Evolutionary conservation across 2,329 filamentous ascomycete species (phyloP).

Genomic region (Fusarium sp.): DNA sequence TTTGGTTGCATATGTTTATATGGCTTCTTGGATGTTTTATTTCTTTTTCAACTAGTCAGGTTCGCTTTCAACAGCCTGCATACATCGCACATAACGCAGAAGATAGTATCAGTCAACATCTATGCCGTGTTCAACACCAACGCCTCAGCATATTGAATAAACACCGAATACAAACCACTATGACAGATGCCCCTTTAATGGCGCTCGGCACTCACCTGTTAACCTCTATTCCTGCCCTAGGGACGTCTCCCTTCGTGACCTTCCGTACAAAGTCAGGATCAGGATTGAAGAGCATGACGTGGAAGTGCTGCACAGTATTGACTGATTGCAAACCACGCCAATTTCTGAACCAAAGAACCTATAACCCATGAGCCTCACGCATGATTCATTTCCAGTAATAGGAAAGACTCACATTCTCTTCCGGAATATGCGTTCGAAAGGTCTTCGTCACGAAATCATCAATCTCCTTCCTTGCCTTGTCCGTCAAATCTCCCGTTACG

Average conservation of each 20-base stretch:
- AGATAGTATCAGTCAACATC: slow-evolving; percentile 3
- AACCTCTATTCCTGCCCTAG: slow-evolving; percentile 64
- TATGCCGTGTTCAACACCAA: not conserved
- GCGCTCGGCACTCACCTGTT: not conserved
- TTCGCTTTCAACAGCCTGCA: not conserved
- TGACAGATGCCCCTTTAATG: not conserved
- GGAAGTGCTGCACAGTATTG: slow-evolving; percentile 90
- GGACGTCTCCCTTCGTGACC: slow-evolving; percentile 80
- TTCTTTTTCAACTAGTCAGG: not conserved
- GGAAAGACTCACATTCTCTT: slow-evolving; percentile 62
- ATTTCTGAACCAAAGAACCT: slow-evolving; percentile 73
- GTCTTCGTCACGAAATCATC: slow-evolving; percentile 75
- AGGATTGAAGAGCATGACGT: slow-evolving; percentile 88
- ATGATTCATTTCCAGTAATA: not conserved
- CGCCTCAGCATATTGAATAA: not conserved
- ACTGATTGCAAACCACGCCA: slow-evolving; percentile 89
- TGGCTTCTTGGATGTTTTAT: not conserved
- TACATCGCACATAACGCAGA: slow-evolving; percentile 11
- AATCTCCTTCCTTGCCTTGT: slow-evolving; percentile 72
- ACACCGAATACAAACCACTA: not conserved
- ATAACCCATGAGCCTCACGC: slow-evolving; percentile 8
- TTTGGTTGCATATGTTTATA: not conserved
- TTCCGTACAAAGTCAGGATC: slow-evolving; percentile 75
- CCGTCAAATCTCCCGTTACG: slow-evolving; percentile 74
- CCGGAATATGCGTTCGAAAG: slow-evolving; percentile 69